These are phyloP conservation scores for Ogataea pignaliae DNA, from an alignment of 805 yeast genomes.

Conservation along the genomic window DNA sequence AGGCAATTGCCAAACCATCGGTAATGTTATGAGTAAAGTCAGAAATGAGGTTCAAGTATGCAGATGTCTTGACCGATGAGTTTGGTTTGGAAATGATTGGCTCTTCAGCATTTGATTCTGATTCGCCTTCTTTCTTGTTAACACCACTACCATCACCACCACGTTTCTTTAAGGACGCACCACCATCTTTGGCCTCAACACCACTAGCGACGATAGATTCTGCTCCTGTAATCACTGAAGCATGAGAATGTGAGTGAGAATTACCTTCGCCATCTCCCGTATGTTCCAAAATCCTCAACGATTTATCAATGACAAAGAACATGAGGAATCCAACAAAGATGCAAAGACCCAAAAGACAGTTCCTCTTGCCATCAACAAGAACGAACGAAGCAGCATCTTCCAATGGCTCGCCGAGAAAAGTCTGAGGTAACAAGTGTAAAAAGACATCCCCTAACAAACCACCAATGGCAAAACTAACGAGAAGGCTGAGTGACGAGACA, in stretches of 20 bases:
- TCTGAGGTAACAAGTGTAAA: constrained; percentile 66
- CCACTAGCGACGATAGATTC: too few relatives aligned
- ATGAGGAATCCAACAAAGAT: constrained; percentile 57
- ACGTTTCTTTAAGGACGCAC: constrained; percentile 13
- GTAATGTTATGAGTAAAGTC: constrained; percentile 73
- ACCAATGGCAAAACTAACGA: constrained; percentile 74
- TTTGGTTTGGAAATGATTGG: constrained; percentile 32
- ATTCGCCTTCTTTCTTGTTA: constrained; percentile 11
- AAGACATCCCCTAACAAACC: constrained; percentile 74
- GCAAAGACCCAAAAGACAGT: constrained; percentile 45
- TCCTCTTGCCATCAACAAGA: constrained; percentile 47
- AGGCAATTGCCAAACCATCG: constrained; percentile 71
- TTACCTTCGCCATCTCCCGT: constrained; percentile 32
- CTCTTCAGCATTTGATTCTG: constrained; percentile 19
- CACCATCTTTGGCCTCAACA: too few relatives aligned
- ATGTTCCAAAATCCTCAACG: constrained; percentile 46
- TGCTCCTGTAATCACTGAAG: too few relatives aligned
- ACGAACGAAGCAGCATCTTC: constrained; percentile 41
- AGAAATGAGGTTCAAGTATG: constrained; percentile 62
- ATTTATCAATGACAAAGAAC: constrained; percentile 61
- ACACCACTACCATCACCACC: background rate
- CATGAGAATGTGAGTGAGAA: constrained; percentile 35
- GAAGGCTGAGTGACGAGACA: constrained; percentile 43
- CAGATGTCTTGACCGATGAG: constrained; percentile 43
- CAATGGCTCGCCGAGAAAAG: constrained; percentile 49